Percentiles rank a stretch among this genome's conserved stretches.
Conservation (phyloP, 257 asterid genomes). For the Anisodus tanguticus region DNA sequence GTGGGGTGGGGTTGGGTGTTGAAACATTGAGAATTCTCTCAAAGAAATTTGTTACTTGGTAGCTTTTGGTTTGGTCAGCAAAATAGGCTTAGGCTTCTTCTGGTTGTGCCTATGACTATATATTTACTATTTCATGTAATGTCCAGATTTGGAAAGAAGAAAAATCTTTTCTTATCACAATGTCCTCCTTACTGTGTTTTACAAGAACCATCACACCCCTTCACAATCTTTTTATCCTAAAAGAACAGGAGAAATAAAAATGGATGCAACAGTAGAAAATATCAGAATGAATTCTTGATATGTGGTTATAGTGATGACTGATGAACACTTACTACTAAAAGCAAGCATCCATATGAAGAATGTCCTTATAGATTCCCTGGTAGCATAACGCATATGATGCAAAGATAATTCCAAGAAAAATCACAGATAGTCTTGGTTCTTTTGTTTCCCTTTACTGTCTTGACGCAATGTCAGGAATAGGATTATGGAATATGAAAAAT, state of each 20-base stretch:
- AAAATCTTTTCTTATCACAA: not conserved
- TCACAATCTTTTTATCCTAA: not conserved
- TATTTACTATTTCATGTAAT: conserved; percentile 41
- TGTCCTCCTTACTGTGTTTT: not conserved
- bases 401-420: not conserved
- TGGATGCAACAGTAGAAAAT: not conserved
- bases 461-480: not conserved
- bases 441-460: not conserved
- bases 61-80: conserved; percentile 42
- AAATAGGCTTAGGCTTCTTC: conserved; percentile 40
- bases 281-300: not conserved
- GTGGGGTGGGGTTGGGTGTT: not conserved
- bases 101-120: conserved; percentile 41
- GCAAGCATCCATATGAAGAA: not conserved
- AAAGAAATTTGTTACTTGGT: conserved; percentile 27
- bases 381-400: not conserved
- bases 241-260: not conserved
- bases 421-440: not conserved
- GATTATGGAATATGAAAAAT: not conserved
- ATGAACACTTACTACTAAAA: not conserved
- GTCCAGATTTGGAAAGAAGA: conserved; percentile 24
- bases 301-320: not conserved
- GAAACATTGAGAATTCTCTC: conserved; percentile 18
- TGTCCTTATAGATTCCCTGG: not conserved
- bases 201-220: not conserved